phyloP scores from a whole-genome alignment of 495 filamentous ascomycete genomes.

The Penicillium coprophilum region DNA sequence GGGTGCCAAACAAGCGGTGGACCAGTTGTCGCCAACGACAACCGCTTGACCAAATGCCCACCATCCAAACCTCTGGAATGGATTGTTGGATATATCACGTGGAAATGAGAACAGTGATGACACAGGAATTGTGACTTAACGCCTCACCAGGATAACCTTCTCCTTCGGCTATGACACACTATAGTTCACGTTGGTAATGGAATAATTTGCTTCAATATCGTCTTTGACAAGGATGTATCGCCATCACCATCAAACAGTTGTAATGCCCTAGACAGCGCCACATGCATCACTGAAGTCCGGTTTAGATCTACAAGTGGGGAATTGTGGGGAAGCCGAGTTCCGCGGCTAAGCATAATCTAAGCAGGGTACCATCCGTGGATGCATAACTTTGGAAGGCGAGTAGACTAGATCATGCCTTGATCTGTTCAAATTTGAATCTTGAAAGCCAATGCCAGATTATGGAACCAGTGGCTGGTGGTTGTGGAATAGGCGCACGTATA shows the following conservation, averaged over 20 bases:
- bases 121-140: slow-evolving; percentile 43
- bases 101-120: not conserved
- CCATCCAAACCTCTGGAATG: not conserved
- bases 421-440: not conserved
- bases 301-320: slow-evolving; percentile 11
- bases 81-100: not conserved
- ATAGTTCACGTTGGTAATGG: slow-evolving; percentile 72
- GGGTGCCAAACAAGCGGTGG: not conserved
- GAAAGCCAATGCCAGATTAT: no score
- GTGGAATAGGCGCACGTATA: no score
- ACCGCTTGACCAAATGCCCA: not conserved
- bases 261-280: no score
- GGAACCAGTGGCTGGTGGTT: no score
- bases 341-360: slow-evolving; percentile 14
- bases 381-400: not conserved
- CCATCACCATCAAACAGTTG: no score
- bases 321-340: slow-evolving; percentile 20
- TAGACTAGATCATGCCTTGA: not conserved
- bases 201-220: slow-evolving; percentile 70
- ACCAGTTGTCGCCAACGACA: not conserved
- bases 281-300: not conserved
- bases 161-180: slow-evolving; percentile 54
- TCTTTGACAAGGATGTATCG: slow-evolving; percentile 75
- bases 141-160: slow-evolving; percentile 83
- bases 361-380: not conserved